Base-by-base conservation (phyloP, 176 grass and related monocot species). In the Triticum monococcum region DNA sequence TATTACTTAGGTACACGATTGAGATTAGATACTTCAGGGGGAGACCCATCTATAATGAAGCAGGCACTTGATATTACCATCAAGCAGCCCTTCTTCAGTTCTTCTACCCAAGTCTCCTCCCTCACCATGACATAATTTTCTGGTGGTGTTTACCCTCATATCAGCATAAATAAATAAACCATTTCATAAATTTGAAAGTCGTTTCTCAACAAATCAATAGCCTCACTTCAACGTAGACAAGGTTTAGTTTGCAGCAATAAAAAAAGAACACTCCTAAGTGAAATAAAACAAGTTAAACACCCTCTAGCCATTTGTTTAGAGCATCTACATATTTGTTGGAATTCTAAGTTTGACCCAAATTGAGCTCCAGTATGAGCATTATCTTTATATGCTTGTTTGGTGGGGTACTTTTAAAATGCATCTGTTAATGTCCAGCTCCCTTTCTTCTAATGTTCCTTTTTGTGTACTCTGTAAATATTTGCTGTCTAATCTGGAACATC, bases 391-490 rank as follows among this genome's bases (percentile, higher is more conserved):
- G 45, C 46, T 54, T 54, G 73, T 31, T 76, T 13, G 14, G 7
- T 20, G 7, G 3, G 24, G 28, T 76, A 76, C 31, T 56, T 77
- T 5, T 56, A 22, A 22, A 56, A 56, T 77, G 74, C 46, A 32
- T 56, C 5, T 77, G 74, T 77, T 56, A 13, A 17, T 77, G 25
- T 77, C 10, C 16, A 77, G 46, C 46, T 32, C 28, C 11, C 3
- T 81, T 81, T 31, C 12, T 50, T 75, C 31, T 35, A 50, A 69
- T 81, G 8, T 54, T 81, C 50, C 52, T 68, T 82, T 33, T 60
- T 24, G 43, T 37, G 37, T 17, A 62, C 12, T 16, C 59, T 28
- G 24, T 41, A 77, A 87, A 28, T 62, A 74, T 68, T 2, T 80
- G 45, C 13, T 82, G 8, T 80, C 61, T 35, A 80, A 32, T 63